Base-by-base conservation (phyloP, 768 basidiomycete genomes). In the Crepidotus variabilis region DNA sequence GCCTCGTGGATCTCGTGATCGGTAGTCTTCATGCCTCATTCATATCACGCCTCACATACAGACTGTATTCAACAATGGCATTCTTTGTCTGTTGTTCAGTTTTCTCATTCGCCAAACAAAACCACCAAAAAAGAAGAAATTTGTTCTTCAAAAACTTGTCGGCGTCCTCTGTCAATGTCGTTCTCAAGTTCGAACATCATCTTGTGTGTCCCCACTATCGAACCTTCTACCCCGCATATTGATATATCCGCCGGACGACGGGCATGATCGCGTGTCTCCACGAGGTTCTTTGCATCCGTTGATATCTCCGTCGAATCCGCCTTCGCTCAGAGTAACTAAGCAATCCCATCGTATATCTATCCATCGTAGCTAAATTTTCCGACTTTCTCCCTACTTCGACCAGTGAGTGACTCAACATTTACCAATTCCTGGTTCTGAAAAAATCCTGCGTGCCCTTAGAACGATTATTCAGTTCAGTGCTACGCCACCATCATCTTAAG, bases 1-100 rank as follows among this genome's bases (percentile, higher is more conserved):
- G 45, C 55, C 45, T 18, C 49, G 28, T 32, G 55, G 55, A 13
- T 49, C 49, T 6, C 55, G 55, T 24, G 55, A 56, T 46, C 22
- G 55, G 51, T 56, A 39, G 46, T 50, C 45, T 43, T 43, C 39
- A 5, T 43, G 11, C 39, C 39, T 16, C 39, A 43, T 20, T 43
- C 39, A 43, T 43, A 20, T 5, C 39, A 43, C 39, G 39, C 13
- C 11, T 11, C 39, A 43, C 28, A 43, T 43, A 14, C 39, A 14
- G 39, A 43, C 11, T 2, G 28, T 28, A 28, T 28, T 28, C 28
- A 28, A 28, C n/a, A n/a, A n/a, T n/a, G n/a, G n/a, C n/a, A n/a
- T n/a, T n/a, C 28, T 28, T 3, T 28, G 28, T 28, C 28, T 28
- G 28, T 3, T 28, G 28, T 8, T 28, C 28, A 8, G 28, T 28